Conservation (phyloP, 495 filamentous ascomycete species). For the Lineolata rhizophorae region DNA sequence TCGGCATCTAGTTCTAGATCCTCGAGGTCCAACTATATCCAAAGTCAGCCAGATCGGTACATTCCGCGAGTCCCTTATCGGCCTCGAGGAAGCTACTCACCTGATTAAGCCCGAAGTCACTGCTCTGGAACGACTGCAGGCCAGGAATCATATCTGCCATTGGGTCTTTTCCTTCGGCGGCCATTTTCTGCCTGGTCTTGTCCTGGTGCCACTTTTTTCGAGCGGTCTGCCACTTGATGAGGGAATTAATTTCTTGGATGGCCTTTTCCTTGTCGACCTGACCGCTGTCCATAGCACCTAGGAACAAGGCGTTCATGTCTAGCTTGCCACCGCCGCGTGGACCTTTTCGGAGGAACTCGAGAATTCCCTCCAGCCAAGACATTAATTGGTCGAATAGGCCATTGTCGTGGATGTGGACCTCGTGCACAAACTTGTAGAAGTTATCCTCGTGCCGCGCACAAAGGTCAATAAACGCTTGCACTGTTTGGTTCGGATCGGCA, state of each 20-base stretch:
- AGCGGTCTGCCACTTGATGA: conserved; percentile 86
- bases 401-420: conserved; percentile 95
- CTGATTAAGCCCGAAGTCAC: conserved; percentile 76
- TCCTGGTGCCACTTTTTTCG: conserved; percentile 93
- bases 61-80: neutral
- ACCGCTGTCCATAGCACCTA: conserved; percentile 44
- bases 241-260: conserved; percentile 56
- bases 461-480: conserved; percentile 95
- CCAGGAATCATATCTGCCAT: conserved; percentile 22
- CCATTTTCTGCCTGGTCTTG: conserved; percentile 98
- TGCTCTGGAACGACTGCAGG: conserved; percentile 36
- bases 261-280: conserved; percentile 47
- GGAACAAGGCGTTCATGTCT: conserved; percentile 85
- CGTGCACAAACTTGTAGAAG: conserved; percentile 97
- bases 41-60: conserved; percentile 1
- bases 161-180: conserved; percentile 34
- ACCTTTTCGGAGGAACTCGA: conserved; percentile 76
- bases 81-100: conserved; percentile 21
- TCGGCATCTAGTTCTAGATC: conserved; percentile 55
- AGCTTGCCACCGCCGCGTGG: conserved; percentile 52
- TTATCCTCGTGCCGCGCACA: conserved; percentile 87
- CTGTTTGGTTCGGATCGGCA: conserved; percentile 92
- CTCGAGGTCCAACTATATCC: conserved; percentile 42
- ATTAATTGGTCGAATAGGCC: conserved; percentile 89
- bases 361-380: conserved; percentile 93